Evolutionary conservation across 495 filamentous ascomycete genomes (phyloP).

Genomic region (Penicillium argentinense): DNA sequence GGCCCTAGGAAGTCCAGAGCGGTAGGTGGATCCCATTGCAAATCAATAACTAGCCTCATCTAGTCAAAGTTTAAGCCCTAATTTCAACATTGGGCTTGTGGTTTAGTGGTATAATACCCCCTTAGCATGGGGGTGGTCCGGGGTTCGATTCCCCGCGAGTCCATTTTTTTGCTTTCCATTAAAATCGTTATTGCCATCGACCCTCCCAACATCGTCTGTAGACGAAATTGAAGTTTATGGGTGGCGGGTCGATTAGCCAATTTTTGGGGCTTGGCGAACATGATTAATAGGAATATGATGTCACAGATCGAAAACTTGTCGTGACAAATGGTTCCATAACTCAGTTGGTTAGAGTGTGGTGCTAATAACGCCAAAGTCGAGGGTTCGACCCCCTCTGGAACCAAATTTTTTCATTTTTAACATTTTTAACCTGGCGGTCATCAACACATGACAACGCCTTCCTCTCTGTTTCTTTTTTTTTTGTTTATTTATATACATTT

Average conservation of each 20-base stretch:
- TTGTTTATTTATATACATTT: too few species aligned
- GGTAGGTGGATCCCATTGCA: background rate
- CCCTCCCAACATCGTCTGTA: too few species aligned
- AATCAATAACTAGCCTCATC: background rate
- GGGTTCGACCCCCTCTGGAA: slow-evolving; percentile 21
- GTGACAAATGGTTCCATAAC: slow-evolving; percentile 17
- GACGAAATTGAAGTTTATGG: too few species aligned
- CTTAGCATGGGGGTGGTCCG: slow-evolving; percentile 55
- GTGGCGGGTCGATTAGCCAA: too few species aligned
- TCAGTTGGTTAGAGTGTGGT: slow-evolving; percentile 28
- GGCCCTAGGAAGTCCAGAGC: too few species aligned
- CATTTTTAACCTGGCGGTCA: too few species aligned
- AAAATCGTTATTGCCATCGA: too few species aligned
- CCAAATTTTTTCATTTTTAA: too few species aligned
- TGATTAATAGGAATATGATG: too few species aligned
- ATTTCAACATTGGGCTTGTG: slow-evolving; percentile 37
- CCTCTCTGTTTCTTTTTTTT: too few species aligned
- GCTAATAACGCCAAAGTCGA: slow-evolving; percentile 26
- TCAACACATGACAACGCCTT: too few species aligned
- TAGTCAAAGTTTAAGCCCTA: background rate
- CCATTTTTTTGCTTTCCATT: slow-evolving; percentile 30
- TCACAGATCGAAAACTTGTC: background rate
- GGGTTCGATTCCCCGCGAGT: slow-evolving; percentile 59
- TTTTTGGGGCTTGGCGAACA: too few species aligned
- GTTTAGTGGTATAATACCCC: slow-evolving; percentile 48